Evolutionary conservation across 2,329 filamentous ascomycete genomes (phyloP), one percentile per base, ranked within the genome.

Genomic region (Aspergillus quadricinctus): DNA sequence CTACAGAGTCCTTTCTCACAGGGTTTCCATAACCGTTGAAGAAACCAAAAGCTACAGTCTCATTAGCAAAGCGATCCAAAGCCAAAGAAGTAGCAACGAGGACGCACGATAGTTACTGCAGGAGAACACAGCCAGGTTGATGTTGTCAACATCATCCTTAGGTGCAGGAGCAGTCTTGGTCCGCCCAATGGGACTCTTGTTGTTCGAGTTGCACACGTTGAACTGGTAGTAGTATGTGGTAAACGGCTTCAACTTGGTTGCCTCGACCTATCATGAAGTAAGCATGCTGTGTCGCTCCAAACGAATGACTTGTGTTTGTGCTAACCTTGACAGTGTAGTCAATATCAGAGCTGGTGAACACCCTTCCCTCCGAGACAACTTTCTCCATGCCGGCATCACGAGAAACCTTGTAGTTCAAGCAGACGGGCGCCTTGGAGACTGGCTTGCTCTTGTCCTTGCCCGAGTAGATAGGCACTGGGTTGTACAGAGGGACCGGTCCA

Each of bases 281-380:
- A 54, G 31, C 25, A 27, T 27, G 17, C 27, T 5, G 25, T 28
- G n/a, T 67, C 10, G 10, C 29, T 31, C 31, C 14, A 35, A 35
- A 29, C 3, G 11, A 17, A 17, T 17, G 11, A 17, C 4, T 6
- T 35, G 31, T 11, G 9, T 11, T 35, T 17, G 31, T 17, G 31
- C 31, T 37, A 7, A 84, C 84, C 78, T 90, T 90, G 57, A 90
- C 77, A 0, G 88, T 91, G 67, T 86, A 92, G 67, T 92, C 88
- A 49, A 91, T 83, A 67, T 91, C 88, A 1, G 83, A 88, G 37
- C 81, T 88, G 0, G 88, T 91, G 66, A 85, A 89, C 1, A 81
- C 86, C 37, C 74, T 81, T 4, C 88, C 88, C 1, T 75, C 76
- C 51, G 81, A 77, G 1, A 83, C 82, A 7, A 83, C 73, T 2